A percentile compares a stretch with the other conserved stretches of the same genome.
Conservation (phyloP, 177 flowering plant species). For the Vitis hybrid region DNA sequence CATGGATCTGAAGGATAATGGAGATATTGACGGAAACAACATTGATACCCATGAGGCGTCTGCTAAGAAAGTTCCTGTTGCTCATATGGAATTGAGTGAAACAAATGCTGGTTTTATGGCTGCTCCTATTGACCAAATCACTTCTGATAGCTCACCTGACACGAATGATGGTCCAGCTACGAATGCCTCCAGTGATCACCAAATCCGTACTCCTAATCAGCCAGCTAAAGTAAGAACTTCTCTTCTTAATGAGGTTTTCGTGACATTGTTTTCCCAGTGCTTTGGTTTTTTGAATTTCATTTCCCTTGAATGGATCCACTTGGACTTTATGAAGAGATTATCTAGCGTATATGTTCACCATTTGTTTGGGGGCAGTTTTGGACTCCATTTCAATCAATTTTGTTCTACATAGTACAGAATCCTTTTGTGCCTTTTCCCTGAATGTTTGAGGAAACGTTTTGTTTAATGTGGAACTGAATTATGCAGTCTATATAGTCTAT, state of each 20-base stretch:
- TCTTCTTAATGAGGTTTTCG: slow-evolving; percentile 1
- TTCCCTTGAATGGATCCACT: not conserved
- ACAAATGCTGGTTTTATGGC: slow-evolving; percentile 13
- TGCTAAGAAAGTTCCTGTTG: slow-evolving; percentile 3
- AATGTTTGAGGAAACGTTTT: too few relatives aligned
- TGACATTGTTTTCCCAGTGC: not conserved
- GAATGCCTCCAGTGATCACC: slow-evolving; percentile 15
- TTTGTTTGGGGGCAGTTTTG: too few relatives aligned
- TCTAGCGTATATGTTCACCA: too few relatives aligned
- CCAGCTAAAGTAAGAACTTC: slow-evolving; percentile 25
- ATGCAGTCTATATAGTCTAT: too few relatives aligned
- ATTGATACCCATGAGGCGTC: slow-evolving; percentile 12
- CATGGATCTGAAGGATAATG: slow-evolving; percentile 5
- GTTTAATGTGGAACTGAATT: too few relatives aligned
- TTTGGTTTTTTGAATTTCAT: too few relatives aligned
- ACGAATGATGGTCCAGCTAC: slow-evolving; percentile 12
- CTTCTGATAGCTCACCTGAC: slow-evolving; percentile 1
- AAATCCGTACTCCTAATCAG: slow-evolving; percentile 23
- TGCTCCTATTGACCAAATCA: slow-evolving; percentile 6
- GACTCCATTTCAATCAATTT: too few relatives aligned
- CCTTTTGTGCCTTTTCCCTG: too few relatives aligned
- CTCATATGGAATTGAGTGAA: slow-evolving; percentile 2
- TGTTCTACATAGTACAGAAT: too few relatives aligned
- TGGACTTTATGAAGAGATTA: not conserved
- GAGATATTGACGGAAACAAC: slow-evolving; percentile 3